A percentile compares a stretch with the other conserved stretches of the same genome.
phyloP scores from a whole-genome alignment of 1,284 basidiomycete species.

The Fomitopsis schrenkii region DNA sequence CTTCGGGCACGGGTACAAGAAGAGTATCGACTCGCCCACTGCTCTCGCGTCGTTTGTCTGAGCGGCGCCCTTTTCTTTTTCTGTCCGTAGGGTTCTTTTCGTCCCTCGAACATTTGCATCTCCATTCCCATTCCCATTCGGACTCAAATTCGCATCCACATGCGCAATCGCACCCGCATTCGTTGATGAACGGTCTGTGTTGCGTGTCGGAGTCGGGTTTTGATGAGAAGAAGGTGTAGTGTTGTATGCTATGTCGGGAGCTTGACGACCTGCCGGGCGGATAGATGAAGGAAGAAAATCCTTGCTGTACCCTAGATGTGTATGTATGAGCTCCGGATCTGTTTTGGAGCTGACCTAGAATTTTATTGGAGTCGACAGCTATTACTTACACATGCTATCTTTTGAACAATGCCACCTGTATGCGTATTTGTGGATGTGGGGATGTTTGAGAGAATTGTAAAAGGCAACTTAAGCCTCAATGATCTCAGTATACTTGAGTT shows the following conservation, averaged over 20 bases:
- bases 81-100: neutral
- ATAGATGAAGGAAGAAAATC: neutral
- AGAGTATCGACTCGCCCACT: conserved; percentile 40
- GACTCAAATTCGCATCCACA: no score
- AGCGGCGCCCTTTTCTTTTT: neutral
- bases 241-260: neutral
- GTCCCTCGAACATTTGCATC: neutral
- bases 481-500: no score
- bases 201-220: neutral
- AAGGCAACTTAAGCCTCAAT: no score
- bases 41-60: conserved; percentile 4
- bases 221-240: neutral
- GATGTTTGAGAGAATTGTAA: no score
- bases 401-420: no score
- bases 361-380: no score
- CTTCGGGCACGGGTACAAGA: conserved; percentile 68
- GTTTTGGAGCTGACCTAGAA: no score
- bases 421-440: no score
- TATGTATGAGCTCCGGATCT: no score
- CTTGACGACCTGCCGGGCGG: neutral
- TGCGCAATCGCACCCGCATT: neutral
- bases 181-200: neutral
- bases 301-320: no score
- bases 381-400: no score
- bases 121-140: no score